Evolutionary conservation across 371 early-diverging fungal genomes (phyloP).

Genomic region (Smittium mucronatum): DNA sequence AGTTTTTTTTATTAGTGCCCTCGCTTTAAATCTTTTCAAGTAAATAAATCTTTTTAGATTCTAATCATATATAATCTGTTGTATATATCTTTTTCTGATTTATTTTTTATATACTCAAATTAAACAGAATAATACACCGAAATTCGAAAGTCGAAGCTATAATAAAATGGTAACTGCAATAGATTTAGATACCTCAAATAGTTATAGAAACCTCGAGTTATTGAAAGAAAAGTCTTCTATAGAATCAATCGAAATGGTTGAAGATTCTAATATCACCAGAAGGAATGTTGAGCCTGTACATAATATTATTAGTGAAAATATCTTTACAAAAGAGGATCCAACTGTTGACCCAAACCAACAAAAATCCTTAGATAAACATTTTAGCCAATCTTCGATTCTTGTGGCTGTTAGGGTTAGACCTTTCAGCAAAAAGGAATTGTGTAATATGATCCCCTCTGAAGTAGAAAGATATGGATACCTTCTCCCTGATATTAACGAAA

Average conservation of each 20-base stretch:
- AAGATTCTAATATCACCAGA: not conserved
- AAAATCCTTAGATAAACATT: not conserved
- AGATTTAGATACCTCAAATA: too few relatives aligned
- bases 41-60: too few relatives aligned
- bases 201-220: too few relatives aligned
- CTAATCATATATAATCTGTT: too few relatives aligned
- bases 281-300: not conserved
- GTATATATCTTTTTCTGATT: too few relatives aligned
- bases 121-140: too few relatives aligned
- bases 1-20: too few relatives aligned
- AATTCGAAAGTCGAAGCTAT: too few relatives aligned
- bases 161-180: too few relatives aligned
- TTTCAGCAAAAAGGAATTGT: slow-evolving; percentile 36
- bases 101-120: too few relatives aligned
- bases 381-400: slow-evolving; percentile 27
- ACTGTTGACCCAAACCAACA: not conserved
- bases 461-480: slow-evolving; percentile 15
- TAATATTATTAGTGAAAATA: not conserved
- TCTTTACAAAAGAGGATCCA: not conserved
- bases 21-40: too few relatives aligned
- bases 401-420: slow-evolving; percentile 51
- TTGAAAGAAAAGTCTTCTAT: not conserved
- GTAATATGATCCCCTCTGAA: slow-evolving; percentile 10
- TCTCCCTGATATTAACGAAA: not conserved
- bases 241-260: not conserved